phyloP scores from a whole-genome alignment of 371 early-diverging fungal genomes.

The Mucor ambiguus region DNA sequence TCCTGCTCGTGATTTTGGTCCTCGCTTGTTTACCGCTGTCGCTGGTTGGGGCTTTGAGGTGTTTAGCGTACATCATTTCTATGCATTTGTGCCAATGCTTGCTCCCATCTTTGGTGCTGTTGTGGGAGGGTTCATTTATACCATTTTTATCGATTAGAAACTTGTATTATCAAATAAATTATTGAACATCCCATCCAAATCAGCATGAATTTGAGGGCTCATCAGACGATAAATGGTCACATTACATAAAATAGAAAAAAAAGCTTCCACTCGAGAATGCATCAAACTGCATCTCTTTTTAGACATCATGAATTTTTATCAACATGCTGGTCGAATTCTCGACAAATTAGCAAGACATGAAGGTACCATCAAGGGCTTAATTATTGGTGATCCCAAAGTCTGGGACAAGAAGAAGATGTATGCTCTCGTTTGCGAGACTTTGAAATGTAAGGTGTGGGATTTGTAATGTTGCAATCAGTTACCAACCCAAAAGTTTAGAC shows the following conservation, averaged over 20 bases:
- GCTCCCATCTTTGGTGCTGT: conserved; percentile 78
- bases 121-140: conserved; percentile 69
- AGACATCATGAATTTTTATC: conserved; percentile 69
- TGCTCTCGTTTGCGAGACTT: conserved; percentile 90
- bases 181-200: neutral
- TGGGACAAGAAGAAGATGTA: conserved; percentile 86
- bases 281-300: neutral
- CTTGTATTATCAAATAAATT: neutral
- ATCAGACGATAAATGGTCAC: neutral
- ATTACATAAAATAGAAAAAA: neutral
- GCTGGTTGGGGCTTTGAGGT: conserved; percentile 78
- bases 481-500: conserved; percentile 37
- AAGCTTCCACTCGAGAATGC: neutral
- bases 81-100: conserved; percentile 78
- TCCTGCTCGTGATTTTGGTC: conserved; percentile 90
- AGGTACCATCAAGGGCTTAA: conserved; percentile 84
- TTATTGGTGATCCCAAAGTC: conserved; percentile 72
- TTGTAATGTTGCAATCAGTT: neutral
- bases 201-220: neutral
- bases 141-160: conserved; percentile 57
- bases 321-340: conserved; percentile 76
- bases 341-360: conserved; percentile 68
- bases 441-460: conserved; percentile 72
- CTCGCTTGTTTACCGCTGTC: conserved; percentile 77
- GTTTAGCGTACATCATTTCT: conserved; percentile 66